Conservation (phyloP, 805 yeast genomes). For the Metschnikowia peoriensis region DNA sequence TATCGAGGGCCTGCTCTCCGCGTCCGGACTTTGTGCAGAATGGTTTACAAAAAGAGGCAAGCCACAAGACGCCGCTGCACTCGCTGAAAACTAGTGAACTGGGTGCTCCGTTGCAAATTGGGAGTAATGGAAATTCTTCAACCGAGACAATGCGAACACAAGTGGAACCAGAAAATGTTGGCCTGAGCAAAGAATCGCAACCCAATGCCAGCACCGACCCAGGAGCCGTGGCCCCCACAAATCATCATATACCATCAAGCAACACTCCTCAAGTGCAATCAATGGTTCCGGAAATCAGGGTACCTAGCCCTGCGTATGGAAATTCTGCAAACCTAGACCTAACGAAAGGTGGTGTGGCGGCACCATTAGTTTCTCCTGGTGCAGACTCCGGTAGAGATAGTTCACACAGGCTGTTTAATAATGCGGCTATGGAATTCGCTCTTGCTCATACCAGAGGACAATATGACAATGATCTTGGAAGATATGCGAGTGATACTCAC, state of each 20-base stretch:
- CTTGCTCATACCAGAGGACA: not conserved
- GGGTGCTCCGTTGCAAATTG: not conserved
- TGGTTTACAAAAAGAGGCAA: not conserved
- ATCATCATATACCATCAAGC: too few species aligned
- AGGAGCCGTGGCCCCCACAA: not conserved
- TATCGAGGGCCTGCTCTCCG: constrained; percentile 12
- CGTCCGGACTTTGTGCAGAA: not conserved
- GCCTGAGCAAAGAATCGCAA: not conserved
- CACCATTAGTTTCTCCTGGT: not conserved
- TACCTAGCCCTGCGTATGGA: too few species aligned
- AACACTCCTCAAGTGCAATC: too few species aligned
- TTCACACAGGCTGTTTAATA: not conserved
- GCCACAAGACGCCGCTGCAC: not conserved
- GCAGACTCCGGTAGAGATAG: not conserved
- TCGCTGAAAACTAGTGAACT: not conserved
- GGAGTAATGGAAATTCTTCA: not conserved
- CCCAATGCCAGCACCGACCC: not conserved
- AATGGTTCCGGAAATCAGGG: too few species aligned
- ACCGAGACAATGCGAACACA: not conserved
- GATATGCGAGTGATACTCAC: too few species aligned
- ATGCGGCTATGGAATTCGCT: not conserved
- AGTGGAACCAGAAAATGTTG: not conserved
- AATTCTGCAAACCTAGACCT: not conserved
- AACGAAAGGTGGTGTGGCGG: not conserved
- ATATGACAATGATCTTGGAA: not conserved